Percentiles rank a stretch among this genome's conserved stretches.
phyloP scores from a whole-genome alignment of 164 flowering plant genomes.

The Buxus sempervirens region DNA sequence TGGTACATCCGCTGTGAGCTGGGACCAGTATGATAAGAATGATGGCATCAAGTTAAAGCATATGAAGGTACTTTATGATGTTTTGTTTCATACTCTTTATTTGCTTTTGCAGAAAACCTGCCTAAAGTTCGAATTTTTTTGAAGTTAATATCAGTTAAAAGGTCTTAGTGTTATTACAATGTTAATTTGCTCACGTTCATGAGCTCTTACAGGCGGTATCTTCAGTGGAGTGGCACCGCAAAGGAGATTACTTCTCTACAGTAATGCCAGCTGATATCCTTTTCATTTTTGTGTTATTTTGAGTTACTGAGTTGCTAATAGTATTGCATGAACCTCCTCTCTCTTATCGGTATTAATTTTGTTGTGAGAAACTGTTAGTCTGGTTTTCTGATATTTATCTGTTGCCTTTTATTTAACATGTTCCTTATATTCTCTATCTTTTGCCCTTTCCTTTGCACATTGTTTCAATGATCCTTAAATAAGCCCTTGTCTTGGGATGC shows the following conservation, averaged over 20 bases:
- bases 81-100: constrained; percentile 1
- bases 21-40: constrained; percentile 68
- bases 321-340: neutral
- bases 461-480: too few relatives aligned
- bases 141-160: neutral
- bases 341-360: neutral
- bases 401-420: neutral
- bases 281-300: neutral
- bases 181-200: neutral
- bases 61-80: constrained; percentile 57
- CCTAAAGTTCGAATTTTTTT: neutral
- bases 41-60: constrained; percentile 76
- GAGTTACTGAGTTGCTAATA: neutral
- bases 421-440: too few relatives aligned
- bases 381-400: too few relatives aligned
- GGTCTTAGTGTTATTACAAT: neutral
- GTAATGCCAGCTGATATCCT: constrained; percentile 97
- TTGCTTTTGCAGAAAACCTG: neutral
- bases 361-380: too few relatives aligned
- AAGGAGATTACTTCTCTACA: constrained; percentile 90
- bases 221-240: constrained; percentile 95
- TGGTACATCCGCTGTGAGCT: constrained; percentile 40
- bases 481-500: neutral
- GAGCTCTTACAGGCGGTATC: constrained; percentile 56
- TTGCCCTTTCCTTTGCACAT: neutral